Evolutionary conservation across 1,139 yeast genomes (phyloP).

Genomic region (Meyerozyma carpophila): DNA sequence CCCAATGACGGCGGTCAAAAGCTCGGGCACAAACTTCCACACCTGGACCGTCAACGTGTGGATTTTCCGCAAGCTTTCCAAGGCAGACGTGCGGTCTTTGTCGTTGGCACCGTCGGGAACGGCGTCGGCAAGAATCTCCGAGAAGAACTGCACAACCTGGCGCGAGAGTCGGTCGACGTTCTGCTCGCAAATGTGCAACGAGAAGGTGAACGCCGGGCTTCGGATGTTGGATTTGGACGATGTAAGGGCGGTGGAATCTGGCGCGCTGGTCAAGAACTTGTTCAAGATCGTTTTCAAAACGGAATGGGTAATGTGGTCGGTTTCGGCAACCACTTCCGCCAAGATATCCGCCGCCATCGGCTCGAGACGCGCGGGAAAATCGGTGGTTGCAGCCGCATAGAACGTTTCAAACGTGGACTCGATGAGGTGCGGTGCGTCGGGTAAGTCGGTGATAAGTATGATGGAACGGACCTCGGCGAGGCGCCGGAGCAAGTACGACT

Average conservation of each 20-base stretch:
- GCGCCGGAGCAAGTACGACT: conserved; percentile 60
- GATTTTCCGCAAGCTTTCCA: conserved; percentile 48
- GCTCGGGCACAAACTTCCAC: conserved; percentile 77
- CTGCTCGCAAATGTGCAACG: conserved; percentile 62
- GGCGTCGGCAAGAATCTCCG: conserved; percentile 50
- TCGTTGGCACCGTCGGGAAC: conserved; percentile 17
- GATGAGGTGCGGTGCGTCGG: conserved; percentile 53
- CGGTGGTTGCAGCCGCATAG: conserved; percentile 44
- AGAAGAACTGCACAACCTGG: conserved; percentile 72
- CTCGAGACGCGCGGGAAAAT: conserved; percentile 43
- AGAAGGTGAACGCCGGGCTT: conserved; percentile 62
- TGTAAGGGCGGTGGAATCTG: conserved; percentile 12
- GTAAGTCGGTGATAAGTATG: conserved; percentile 71
- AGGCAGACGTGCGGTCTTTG: conserved; percentile 14
- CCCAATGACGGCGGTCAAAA: conserved; percentile 70
- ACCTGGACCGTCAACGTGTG: conserved; percentile 62
- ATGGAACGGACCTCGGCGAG: conserved; percentile 78
- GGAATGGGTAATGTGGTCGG: conserved; percentile 58
- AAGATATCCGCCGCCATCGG: conserved; percentile 63
- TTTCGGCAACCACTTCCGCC: conserved; percentile 73
- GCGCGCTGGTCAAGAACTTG: conserved; percentile 29
- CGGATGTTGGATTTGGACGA: conserved; percentile 25
- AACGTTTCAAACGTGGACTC: conserved; percentile 55
- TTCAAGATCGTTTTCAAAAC: conserved; percentile 60
- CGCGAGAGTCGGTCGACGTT: conserved; percentile 76